These are phyloP conservation scores for Pichia sp. DNA, from an alignment of 1,139 yeast species.

Conservation along the genomic window DNA sequence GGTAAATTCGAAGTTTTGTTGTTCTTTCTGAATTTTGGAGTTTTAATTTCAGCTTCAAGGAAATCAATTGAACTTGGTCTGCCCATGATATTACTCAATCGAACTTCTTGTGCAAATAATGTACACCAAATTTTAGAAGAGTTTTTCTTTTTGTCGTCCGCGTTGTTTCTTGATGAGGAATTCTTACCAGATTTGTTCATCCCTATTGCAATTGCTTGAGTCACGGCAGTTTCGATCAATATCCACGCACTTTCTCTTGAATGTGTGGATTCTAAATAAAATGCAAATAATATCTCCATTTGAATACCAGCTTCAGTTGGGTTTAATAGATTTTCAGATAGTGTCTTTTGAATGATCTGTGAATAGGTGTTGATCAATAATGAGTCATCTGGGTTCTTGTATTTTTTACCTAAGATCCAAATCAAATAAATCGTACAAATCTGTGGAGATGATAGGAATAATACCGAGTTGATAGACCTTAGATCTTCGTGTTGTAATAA, in stretches of 20 bases:
- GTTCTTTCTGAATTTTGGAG: background rate
- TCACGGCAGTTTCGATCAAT: background rate
- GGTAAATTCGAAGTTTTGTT: background rate
- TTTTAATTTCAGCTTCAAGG: background rate
- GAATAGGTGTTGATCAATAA: background rate
- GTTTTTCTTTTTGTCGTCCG: background rate
- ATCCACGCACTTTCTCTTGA: constrained; percentile 3
- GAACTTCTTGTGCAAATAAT: background rate
- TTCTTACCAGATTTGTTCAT: background rate
- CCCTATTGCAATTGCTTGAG: constrained; percentile 2
- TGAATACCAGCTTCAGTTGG: constrained; percentile 2
- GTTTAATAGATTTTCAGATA: background rate
- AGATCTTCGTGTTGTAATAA: constrained; percentile 1
- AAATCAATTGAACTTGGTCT: constrained; percentile 2
- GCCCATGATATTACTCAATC: constrained; percentile 2
- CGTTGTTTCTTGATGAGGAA: background rate
- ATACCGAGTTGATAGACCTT: background rate
- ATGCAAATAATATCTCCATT: constrained; percentile 1
- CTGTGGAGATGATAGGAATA: background rate
- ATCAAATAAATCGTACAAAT: constrained; percentile 2
- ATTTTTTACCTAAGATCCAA: constrained; percentile 1
- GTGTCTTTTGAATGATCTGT: background rate
- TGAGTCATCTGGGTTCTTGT: background rate
- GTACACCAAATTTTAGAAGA: constrained; percentile 2
- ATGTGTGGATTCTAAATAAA: background rate